phyloP scores from a whole-genome alignment of 1,284 basidiomycete species.

The Amylostereum areolatum region DNA sequence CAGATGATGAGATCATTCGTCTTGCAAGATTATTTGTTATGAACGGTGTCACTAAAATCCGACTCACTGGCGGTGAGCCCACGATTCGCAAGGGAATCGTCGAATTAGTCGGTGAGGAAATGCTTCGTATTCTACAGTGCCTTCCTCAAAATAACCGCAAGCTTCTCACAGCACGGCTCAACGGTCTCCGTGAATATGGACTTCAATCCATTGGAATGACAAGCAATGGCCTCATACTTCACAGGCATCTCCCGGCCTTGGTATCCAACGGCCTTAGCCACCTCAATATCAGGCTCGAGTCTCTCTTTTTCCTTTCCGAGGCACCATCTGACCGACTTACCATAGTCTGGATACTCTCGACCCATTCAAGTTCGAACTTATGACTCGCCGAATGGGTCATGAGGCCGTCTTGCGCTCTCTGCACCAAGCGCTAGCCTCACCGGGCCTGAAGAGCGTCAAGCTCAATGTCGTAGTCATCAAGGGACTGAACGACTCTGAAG shows the following conservation, averaged over 20 bases:
- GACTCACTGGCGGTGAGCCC: slow-evolving; percentile 86
- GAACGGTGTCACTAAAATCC: slow-evolving; percentile 80
- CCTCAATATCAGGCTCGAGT: slow-evolving; percentile 67
- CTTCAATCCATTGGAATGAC: slow-evolving; percentile 82
- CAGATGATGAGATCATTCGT: slow-evolving; percentile 71
- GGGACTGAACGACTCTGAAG: slow-evolving; percentile 75
- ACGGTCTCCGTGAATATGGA: slow-evolving; percentile 51
- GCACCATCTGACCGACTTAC: neutral
- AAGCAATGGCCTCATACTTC: slow-evolving; percentile 75
- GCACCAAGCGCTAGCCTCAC: slow-evolving; percentile 50
- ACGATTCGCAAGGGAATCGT: slow-evolving; percentile 77
- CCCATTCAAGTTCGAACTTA: slow-evolving; percentile 82
- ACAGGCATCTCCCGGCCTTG: slow-evolving; percentile 63
- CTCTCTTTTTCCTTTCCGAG: neutral
- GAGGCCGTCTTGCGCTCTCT: slow-evolving; percentile 69
- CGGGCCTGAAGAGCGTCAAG: slow-evolving; percentile 58
- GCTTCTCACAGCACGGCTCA: slow-evolving; percentile 41
- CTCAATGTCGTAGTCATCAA: slow-evolving; percentile 81
- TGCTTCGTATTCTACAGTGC: slow-evolving; percentile 4
- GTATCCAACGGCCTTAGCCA: slow-evolving; percentile 75
- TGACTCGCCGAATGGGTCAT: slow-evolving; percentile 74
- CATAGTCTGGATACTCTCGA: slow-evolving; percentile 79
- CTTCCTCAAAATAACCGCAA: slow-evolving; percentile 11
- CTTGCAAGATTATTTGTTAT: slow-evolving; percentile 76
- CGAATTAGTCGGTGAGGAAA: slow-evolving; percentile 59